These are phyloP conservation scores for Epichloe uncinata DNA, from an alignment of 2,329 filamentous ascomycete genomes.

Conservation along the genomic window DNA sequence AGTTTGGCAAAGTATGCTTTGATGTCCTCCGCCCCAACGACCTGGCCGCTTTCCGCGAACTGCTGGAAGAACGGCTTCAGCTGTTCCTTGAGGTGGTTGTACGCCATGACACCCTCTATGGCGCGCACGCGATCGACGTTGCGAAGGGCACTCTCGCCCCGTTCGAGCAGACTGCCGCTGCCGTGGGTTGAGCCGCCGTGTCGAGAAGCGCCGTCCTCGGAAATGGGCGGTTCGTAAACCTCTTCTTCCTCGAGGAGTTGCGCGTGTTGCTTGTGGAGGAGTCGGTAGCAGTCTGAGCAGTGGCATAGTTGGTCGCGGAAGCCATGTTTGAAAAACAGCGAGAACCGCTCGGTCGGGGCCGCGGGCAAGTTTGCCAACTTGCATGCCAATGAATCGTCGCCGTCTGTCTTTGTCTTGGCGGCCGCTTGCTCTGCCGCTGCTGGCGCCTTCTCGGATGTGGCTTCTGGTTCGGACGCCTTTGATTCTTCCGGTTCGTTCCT, in stretches of 20 bases:
- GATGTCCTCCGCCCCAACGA: constrained; percentile 88
- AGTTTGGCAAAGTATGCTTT: constrained; percentile 93
- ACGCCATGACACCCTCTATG: constrained; percentile 96
- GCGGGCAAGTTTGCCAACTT: constrained; percentile 48
- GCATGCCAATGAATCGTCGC: constrained; percentile 26
- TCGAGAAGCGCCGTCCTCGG: constrained; percentile 43
- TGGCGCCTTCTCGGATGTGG: not conserved
- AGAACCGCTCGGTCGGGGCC: constrained; percentile 48
- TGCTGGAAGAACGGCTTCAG: constrained; percentile 90
- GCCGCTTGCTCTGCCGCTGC: not conserved
- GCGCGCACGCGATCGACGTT: constrained; percentile 87
- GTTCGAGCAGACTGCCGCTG: constrained; percentile 74
- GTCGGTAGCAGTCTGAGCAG: constrained; percentile 67
- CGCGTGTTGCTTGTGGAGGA: constrained; percentile 52
- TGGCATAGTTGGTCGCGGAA: constrained; percentile 77
- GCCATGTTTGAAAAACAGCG: constrained; percentile 65
- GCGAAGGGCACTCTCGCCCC: constrained; percentile 81
- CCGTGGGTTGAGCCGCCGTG: constrained; percentile 47
- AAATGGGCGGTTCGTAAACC: constrained; percentile 82
- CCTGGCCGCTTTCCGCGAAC: constrained; percentile 80
- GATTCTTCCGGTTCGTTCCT: constrained; percentile 26
- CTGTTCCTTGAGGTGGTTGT: constrained; percentile 90
- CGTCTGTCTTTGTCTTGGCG: constrained; percentile 1
- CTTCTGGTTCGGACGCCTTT: not conserved
- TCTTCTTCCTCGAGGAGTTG: constrained; percentile 92